These are phyloP conservation scores for Juglanconis oblonga DNA, from an alignment of 2,329 filamentous ascomycete genomes.

Conservation along the genomic window DNA sequence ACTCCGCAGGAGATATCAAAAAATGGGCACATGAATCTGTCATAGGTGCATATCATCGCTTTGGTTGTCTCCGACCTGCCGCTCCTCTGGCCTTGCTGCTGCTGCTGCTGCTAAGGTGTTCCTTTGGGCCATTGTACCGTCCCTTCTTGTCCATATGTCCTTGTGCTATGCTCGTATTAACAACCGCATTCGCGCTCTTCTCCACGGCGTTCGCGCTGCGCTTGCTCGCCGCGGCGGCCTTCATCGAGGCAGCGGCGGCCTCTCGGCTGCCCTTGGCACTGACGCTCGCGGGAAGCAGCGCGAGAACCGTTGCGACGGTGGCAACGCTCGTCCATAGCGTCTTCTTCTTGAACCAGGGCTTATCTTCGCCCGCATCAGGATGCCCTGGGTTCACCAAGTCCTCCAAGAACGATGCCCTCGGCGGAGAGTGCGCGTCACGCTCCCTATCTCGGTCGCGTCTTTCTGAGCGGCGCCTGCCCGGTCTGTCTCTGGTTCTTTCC, in stretches of 20 bases:
- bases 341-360: conserved; percentile 15
- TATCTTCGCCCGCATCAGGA: not conserved
- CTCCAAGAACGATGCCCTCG: not conserved
- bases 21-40: too few species aligned
- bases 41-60: not conserved
- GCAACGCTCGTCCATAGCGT: conserved; percentile 9
- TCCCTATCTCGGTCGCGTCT: not conserved
- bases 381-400: not conserved
- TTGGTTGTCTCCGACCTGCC: not conserved
- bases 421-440: not conserved
- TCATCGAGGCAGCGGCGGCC: conserved; percentile 6
- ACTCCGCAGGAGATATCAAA: too few species aligned
- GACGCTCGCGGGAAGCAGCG: conserved; percentile 4
- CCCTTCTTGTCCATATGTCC: conserved; percentile 6
- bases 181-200: conserved; percentile 2
- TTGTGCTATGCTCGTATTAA: conserved; percentile 5
- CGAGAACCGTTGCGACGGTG: conserved; percentile 6
- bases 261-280: conserved; percentile 9
- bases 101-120: not conserved
- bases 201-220: conserved; percentile 6
- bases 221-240: conserved; percentile 3
- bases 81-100: not conserved
- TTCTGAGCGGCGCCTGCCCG: not conserved
- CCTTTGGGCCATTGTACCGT: not conserved
- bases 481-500: not conserved